Base-by-base conservation (phyloP, 1,284 basidiomycete species). In the Apiotrichum akiyoshidainum region DNA sequence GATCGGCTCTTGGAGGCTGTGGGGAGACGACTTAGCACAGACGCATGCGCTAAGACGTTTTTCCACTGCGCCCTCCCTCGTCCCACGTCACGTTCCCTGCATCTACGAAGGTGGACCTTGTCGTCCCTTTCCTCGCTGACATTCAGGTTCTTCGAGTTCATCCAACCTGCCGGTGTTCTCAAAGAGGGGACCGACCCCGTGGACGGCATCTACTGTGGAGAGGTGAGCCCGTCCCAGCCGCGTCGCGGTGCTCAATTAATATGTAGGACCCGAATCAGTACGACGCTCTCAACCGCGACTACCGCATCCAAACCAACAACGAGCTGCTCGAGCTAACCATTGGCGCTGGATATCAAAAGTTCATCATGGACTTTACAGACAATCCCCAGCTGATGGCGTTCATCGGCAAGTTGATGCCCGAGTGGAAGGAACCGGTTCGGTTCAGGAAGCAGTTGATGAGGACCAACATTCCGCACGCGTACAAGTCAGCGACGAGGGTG, bases 381-480 rank as follows among this genome's bases (percentile, higher is more conserved):
- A 35, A 58, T 35, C 51, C 56, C 1, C 37, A 21, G 5, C 41
- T 65, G n/a, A n/a, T 59, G 26, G 53, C 48, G 12, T 52, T 58
- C 7, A 49, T 57, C 2, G 21, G 31, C 13, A 42, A 46, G 7
- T 35, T 65, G 17, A 59, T 42, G 60, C 53, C 53, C 37, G 51
- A 46, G 14, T 65, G 63, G 60, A 46, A 31, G 21, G 41, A 60
- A 44, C 52, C 63, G 21, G 21, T 52, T 14, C 52, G 58, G 12
- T 65, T 58, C 53, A 19, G 53, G 4, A 39, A 46, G 31, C 60
- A 65, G 55, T 37, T 65, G 10, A 31, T 65, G 34, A 55, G 63
- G 4, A 59, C 63, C 16, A 65, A 62, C 33, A 41, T 65, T 11
- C 63, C 63, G 6, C 22, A 54, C 14, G 52, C 65, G 31, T 49